Percentiles rank a stretch among this genome's conserved stretches.
Evolutionary conservation across 2,329 filamentous ascomycete species (phyloP).

Genomic region (Aspergillus candidus): DNA sequence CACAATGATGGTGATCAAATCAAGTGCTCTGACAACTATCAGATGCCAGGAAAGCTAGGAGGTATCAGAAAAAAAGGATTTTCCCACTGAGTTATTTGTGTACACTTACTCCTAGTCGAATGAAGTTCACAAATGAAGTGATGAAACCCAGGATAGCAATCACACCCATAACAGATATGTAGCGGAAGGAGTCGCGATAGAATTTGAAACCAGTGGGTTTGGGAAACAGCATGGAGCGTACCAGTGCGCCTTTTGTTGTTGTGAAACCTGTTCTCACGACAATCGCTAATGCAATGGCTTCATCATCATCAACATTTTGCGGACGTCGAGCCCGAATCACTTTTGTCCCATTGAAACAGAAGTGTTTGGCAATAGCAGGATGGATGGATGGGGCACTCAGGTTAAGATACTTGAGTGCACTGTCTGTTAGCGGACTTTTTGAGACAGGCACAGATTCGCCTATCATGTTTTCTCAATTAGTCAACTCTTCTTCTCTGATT

Average conservation of each 20-base stretch:
- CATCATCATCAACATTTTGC: conserved; percentile 76
- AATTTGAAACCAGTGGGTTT: conserved; percentile 99
- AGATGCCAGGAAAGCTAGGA: conserved; percentile 70
- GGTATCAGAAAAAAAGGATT: conserved; percentile 14
- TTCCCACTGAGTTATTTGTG: not conserved
- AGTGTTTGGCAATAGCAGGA: conserved; percentile 76
- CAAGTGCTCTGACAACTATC: conserved; percentile 84
- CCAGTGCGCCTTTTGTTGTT: conserved; percentile 91
- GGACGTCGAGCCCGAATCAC: conserved; percentile 85
- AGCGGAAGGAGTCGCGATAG: conserved; percentile 93
- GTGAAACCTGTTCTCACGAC: conserved; percentile 94
- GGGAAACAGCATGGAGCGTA: conserved; percentile 96
- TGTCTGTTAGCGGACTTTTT: conserved; percentile 76
- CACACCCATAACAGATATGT: conserved; percentile 91
- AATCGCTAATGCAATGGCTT: conserved; percentile 85
- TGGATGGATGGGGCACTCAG: conserved; percentile 75
- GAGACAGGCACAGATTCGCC: conserved; percentile 96
- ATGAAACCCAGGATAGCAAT: conserved; percentile 83
- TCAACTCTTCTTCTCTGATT: conserved; percentile 10
- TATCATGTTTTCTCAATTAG: conserved; percentile 16
- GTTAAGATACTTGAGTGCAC: conserved; percentile 69
- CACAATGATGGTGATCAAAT: conserved; percentile 95
- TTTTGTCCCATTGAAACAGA: conserved; percentile 91
- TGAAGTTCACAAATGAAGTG: conserved; percentile 87
- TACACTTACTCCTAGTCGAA: conserved; percentile 59